Base-by-base conservation (phyloP, 164 flowering plant genomes). In the Taxillus chinensis region DNA sequence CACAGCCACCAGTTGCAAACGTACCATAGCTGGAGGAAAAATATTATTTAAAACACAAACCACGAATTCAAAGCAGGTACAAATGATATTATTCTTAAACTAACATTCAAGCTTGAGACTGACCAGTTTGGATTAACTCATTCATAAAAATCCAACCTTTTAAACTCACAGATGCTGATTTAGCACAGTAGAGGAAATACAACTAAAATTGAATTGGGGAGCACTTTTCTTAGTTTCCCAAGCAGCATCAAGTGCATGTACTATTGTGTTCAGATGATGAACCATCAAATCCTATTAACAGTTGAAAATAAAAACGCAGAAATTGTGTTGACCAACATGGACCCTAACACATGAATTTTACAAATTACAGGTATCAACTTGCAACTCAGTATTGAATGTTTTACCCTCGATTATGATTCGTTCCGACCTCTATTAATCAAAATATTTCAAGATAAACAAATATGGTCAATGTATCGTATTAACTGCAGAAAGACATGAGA, bases 1-100 rank as follows among this genome's bases (percentile, higher is more conserved):
- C 98, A 78, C 96, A 91, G 50, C 97, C 99, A 62, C 99, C 96
- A 37, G 97, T 93, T 4, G 97, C 97, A 77, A 93, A 89, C 39
- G 96, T 89, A 41, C 91, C 93, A 72, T 86, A 89, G 71, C 96
- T 89, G 85, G 79, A 63, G 40, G 40, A 27, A 27, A 16, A 15
- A 43, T 16, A 72, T 41, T 45, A 27, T 50, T 45, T 4, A 41
- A 49, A 63, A 50, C 57, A 55, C 4, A 55, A n/a, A 38, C 45
- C 16, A 54, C 17, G 50, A 37, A 58, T 38, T 41, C 46, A 43
- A 9, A 9, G 46, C 8, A 9, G 10, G 10, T 9, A 27, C 27
- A 27, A 27, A 27, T 27, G 27, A 27, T 27, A 27, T 27, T 27
- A 27, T 27, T 27, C 27, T 27, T 27, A 27, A 27, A 27, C 27